Evolutionary conservation across 1,284 basidiomycete genomes (phyloP).

Genomic region (Apiotrichum montevideense): DNA sequence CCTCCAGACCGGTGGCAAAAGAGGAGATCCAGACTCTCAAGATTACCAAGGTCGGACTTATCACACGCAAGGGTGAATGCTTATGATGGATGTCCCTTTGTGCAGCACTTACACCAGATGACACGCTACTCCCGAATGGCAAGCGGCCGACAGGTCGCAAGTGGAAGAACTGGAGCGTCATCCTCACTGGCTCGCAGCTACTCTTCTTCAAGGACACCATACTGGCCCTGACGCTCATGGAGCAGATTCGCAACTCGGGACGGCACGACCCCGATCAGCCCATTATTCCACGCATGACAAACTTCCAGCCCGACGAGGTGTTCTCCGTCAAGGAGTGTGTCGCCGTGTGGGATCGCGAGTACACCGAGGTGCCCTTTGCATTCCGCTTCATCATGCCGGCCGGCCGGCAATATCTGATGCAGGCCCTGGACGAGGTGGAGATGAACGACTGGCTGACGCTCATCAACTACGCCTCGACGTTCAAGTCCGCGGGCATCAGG

Average conservation of each 20-base stretch:
- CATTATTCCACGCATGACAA: conserved; percentile 47
- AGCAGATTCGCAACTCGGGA: conserved; percentile 48
- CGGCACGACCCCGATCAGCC: conserved; percentile 30
- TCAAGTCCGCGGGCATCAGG: conserved; percentile 76
- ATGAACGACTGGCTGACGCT: conserved; percentile 87
- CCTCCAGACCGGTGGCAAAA: conserved; percentile 1
- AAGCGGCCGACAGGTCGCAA: conserved; percentile 71
- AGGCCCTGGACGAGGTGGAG: conserved; percentile 64
- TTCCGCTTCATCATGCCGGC: conserved; percentile 72
- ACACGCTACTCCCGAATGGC: conserved; percentile 61
- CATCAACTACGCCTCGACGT: conserved; percentile 91
- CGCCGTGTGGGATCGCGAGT: conserved; percentile 71
- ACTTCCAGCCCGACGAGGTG: conserved; percentile 81
- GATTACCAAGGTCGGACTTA: conserved; percentile 72
- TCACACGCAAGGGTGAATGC: conserved; percentile 64
- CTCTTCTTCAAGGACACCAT: conserved; percentile 82
- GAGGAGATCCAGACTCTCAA: conserved; percentile 53
- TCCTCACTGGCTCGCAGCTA: conserved; percentile 84
- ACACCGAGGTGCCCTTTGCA: conserved; percentile 67
- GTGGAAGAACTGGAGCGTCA: conserved; percentile 80
- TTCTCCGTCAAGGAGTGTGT: conserved; percentile 70
- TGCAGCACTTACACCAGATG: conserved; percentile 51
- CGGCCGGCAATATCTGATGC: conserved; percentile 69
- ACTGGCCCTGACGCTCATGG: conserved; percentile 59
- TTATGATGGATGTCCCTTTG: not conserved